These are phyloP conservation scores for Papiliotrema laurentii DNA, from an alignment of 1,284 basidiomycete species.

Conservation along the genomic window DNA sequence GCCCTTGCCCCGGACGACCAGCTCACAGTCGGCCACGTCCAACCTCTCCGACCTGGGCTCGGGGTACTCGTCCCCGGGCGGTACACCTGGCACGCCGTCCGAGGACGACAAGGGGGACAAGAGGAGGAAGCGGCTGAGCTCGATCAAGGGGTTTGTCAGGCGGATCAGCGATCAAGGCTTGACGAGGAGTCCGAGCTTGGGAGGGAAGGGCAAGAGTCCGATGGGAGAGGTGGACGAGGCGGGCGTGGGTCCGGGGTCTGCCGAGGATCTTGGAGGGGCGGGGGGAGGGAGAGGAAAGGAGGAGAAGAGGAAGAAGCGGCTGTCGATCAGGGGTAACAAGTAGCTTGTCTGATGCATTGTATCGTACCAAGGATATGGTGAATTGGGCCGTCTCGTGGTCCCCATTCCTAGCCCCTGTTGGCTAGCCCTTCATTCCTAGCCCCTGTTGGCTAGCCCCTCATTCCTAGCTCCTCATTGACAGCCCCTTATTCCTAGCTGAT, in stretches of 20 bases:
- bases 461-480: too few relatives aligned
- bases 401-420: too few relatives aligned
- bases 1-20: not conserved
- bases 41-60: not conserved
- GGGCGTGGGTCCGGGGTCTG: not conserved
- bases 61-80: not conserved
- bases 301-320: slow-evolving; percentile 18
- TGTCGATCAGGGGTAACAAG: not conserved
- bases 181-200: not conserved
- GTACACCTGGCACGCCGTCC: not conserved
- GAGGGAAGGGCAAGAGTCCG: not conserved
- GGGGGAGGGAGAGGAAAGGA: slow-evolving; percentile 1
- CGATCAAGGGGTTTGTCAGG: slow-evolving; percentile 40
- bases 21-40: not conserved
- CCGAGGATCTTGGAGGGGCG: not conserved
- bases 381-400: too few relatives aligned
- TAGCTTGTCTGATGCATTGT: too few relatives aligned
- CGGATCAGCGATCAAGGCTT: slow-evolving; percentile 36
- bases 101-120: slow-evolving; percentile 12
- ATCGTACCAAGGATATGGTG: too few relatives aligned
- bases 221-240: slow-evolving; percentile 3
- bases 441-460: too few relatives aligned
- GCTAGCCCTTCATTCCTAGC: too few relatives aligned
- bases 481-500: too few relatives aligned
- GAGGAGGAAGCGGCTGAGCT: slow-evolving; percentile 34